These are phyloP conservation scores for Telopea speciosissima DNA, from an alignment of 177 flowering plant genomes.

Conservation along the genomic window DNA sequence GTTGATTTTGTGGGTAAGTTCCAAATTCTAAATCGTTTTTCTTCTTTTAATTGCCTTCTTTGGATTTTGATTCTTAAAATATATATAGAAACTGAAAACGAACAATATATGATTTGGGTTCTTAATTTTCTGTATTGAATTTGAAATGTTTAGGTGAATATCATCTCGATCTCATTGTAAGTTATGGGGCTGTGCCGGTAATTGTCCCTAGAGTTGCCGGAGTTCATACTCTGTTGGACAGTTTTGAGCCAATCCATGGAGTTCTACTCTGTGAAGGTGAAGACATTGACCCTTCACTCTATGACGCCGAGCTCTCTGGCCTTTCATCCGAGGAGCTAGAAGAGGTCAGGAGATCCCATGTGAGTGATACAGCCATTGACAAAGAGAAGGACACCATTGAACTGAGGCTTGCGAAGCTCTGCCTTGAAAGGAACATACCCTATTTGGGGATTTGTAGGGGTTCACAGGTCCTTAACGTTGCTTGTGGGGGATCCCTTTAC, in stretches of 20 bases:
- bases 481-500: conserved; percentile 86
- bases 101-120: too few relatives aligned
- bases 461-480: conserved; percentile 86
- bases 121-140: too few relatives aligned
- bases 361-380: conserved; percentile 79
- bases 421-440: conserved; percentile 91
- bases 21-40: neutral
- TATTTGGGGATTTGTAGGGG: conserved; percentile 95
- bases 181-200: conserved; percentile 84
- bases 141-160: conserved; percentile 53
- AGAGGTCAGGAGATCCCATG: conserved; percentile 61
- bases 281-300: conserved; percentile 86
- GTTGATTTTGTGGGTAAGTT: conserved; percentile 86
- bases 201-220: conserved; percentile 84
- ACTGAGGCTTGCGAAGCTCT: conserved; percentile 70
- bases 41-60: neutral
- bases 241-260: conserved; percentile 95
- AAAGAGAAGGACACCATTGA: conserved; percentile 85
- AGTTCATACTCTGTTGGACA: conserved; percentile 66
- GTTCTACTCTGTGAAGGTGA: conserved; percentile 95
- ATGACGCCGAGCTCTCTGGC: conserved; percentile 40
- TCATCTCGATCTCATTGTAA: conserved; percentile 88
- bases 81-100: too few relatives aligned
- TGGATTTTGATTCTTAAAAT: neutral
- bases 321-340: conserved; percentile 65